Evolutionary conservation across 2,329 filamentous ascomycete species (phyloP).

Genomic region (Westerdykella aurantiaca): DNA sequence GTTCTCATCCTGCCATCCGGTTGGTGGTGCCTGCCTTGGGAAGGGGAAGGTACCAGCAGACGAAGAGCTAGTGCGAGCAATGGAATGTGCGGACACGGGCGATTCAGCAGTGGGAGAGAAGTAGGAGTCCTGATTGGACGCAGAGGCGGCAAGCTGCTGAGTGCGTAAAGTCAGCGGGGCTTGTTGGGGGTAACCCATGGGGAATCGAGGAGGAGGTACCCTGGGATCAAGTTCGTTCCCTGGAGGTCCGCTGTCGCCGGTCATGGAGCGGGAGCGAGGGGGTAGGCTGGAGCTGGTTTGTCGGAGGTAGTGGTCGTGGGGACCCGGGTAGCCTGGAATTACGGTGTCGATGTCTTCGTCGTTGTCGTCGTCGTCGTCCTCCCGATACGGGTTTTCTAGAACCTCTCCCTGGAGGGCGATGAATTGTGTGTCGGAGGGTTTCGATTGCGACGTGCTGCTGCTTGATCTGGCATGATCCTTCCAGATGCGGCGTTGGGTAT

Average conservation of each 20-base stretch:
- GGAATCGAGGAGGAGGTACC: conserved; percentile 67
- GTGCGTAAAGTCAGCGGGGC: conserved; percentile 64
- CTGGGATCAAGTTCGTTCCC: conserved; percentile 39
- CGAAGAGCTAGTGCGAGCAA: conserved; percentile 62
- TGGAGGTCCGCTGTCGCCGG: conserved; percentile 54
- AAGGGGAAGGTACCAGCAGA: conserved; percentile 75
- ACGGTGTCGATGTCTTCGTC: conserved; percentile 42
- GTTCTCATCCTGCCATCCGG: conserved; percentile 68
- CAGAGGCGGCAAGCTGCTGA: conserved; percentile 54
- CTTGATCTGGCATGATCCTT: conserved; percentile 48
- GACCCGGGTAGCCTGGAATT: conserved; percentile 29
- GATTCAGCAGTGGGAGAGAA: conserved; percentile 85
- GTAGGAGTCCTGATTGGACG: conserved; percentile 74
- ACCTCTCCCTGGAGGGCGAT: conserved; percentile 67
- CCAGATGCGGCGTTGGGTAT: conserved; percentile 60
- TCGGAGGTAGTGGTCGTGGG: conserved; percentile 48
- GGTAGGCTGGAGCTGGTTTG: conserved; percentile 70
- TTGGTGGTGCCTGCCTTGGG: conserved; percentile 65
- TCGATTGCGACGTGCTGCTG: conserved; percentile 42
- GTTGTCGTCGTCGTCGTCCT: conserved; percentile 54
- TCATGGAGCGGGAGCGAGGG: conserved; percentile 69
- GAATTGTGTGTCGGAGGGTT: conserved; percentile 65
- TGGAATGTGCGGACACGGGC: conserved; percentile 53
- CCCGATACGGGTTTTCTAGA: conserved; percentile 77
- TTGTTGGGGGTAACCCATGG: conserved; percentile 50